Conservation (phyloP, 805 yeast species). For the Ogataea pignaliae region DNA sequence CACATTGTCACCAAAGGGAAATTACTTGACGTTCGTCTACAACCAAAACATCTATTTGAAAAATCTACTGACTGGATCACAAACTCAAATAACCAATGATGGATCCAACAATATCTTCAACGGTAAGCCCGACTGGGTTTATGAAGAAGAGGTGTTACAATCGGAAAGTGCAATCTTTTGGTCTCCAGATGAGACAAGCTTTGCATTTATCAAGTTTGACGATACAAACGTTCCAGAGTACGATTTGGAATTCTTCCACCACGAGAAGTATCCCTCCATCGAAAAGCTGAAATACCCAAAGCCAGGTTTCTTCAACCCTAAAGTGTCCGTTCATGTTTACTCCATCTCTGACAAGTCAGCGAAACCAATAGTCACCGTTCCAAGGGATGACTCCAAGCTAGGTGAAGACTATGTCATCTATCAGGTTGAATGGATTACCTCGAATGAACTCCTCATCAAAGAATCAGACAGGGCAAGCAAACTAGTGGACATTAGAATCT, state of each 20-base stretch:
- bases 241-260: constrained; percentile 47
- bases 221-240: constrained; percentile 56
- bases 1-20: constrained; percentile 59
- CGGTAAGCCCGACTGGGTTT: constrained; percentile 81
- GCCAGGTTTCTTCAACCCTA: constrained; percentile 65
- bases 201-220: constrained; percentile 53
- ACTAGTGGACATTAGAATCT: constrained; percentile 44
- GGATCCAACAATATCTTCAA: constrained; percentile 52
- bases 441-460: constrained; percentile 47
- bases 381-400: constrained; percentile 26
- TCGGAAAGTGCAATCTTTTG: constrained; percentile 66
- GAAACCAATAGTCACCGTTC: constrained; percentile 15
- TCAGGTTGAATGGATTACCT: constrained; percentile 56
- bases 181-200: constrained; percentile 56
- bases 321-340: constrained; percentile 42
- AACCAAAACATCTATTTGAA: constrained; percentile 52
- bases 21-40: constrained; percentile 50
- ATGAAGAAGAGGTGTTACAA: constrained; percentile 72
- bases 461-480: constrained; percentile 62
- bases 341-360: constrained; percentile 25
- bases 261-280: constrained; percentile 41
- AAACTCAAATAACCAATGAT: constrained; percentile 40
- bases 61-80: constrained; percentile 25
- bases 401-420: constrained; percentile 53
- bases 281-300: constrained; percentile 61